phyloP scores from a whole-genome alignment of 1,139 yeast genomes.

The Tardiomyces depauwii region DNA sequence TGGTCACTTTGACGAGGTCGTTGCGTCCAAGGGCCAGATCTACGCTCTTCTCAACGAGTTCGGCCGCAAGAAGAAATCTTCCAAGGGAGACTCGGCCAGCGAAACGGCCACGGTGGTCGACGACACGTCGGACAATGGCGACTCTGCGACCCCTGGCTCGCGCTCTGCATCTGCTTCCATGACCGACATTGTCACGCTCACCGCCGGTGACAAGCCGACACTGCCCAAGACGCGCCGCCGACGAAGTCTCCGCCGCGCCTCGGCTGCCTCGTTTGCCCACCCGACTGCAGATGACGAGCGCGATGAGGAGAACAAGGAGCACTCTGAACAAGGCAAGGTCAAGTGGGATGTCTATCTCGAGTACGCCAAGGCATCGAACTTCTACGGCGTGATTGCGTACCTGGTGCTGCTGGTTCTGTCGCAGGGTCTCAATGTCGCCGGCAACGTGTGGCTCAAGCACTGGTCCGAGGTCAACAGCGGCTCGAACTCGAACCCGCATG shows the following conservation, averaged over 20 bases:
- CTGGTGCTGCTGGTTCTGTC: conserved; percentile 36
- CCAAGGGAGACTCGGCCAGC: conserved; percentile 28
- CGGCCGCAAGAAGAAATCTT: conserved; percentile 41
- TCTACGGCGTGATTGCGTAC: conserved; percentile 51
- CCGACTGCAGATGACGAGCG: conserved; percentile 26
- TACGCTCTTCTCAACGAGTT: conserved; percentile 60
- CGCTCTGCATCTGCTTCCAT: not conserved
- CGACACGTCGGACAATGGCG: not conserved
- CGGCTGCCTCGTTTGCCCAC: conserved; percentile 13
- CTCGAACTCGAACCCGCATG: conserved; percentile 59
- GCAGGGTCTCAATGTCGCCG: conserved; percentile 48
- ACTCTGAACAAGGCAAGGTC: conserved; percentile 87
- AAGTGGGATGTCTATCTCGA: conserved; percentile 77
- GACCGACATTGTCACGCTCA: not conserved
- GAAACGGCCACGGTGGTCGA: conserved; percentile 27
- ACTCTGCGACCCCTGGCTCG: not conserved
- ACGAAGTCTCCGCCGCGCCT: conserved; percentile 11
- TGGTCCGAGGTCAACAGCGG: conserved; percentile 88
- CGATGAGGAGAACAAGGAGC: conserved; percentile 37
- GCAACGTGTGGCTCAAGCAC: conserved; percentile 88
- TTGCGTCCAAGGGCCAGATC: conserved; percentile 42
- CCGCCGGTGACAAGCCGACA: not conserved
- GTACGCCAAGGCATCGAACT: conserved; percentile 83
- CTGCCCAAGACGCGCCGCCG: conserved; percentile 12
- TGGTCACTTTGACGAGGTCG: conserved; percentile 56